Conservation (phyloP, 2,329 filamentous ascomycete species). For the Xylariaceae sp. region DNA sequence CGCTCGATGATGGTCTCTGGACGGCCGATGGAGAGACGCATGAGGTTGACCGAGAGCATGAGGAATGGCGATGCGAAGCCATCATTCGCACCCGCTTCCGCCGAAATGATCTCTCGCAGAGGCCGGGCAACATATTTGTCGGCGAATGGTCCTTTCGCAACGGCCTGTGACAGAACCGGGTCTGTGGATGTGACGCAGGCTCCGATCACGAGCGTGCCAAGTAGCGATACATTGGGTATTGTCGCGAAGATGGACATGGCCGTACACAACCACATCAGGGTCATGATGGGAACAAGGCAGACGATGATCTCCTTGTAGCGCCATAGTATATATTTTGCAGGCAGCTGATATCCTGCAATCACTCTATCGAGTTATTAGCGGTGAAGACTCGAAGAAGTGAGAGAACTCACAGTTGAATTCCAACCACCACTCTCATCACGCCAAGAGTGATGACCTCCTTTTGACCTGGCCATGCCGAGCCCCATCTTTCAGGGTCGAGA, state of each 20-base stretch:
- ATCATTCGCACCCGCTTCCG: constrained; percentile 58
- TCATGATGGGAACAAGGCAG: constrained; percentile 55
- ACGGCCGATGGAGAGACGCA: constrained; percentile 46
- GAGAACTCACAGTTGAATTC: constrained; percentile 46
- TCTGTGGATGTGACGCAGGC: constrained; percentile 59
- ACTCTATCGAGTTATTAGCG: constrained; percentile 29
- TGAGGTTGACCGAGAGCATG: constrained; percentile 52
- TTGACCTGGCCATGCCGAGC: constrained; percentile 31
- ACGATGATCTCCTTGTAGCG: constrained; percentile 51
- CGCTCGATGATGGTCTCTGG: constrained; percentile 23
- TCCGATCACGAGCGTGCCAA: constrained; percentile 52
- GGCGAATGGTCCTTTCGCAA: constrained; percentile 58
- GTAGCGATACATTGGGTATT: constrained; percentile 49
- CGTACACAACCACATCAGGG: constrained; percentile 56
- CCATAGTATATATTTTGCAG: constrained; percentile 47
- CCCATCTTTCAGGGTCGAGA: constrained; percentile 41
- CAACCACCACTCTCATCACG: constrained; percentile 55
- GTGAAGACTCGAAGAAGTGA: neutral
- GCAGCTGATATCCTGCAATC: constrained; percentile 58
- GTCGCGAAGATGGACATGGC: constrained; percentile 50
- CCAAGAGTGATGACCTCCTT: constrained; percentile 41
- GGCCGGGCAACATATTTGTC: constrained; percentile 55
- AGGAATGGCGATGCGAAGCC: constrained; percentile 59
- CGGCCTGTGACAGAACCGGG: constrained; percentile 56
- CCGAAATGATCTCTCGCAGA: constrained; percentile 56